A percentile compares a stretch with the other conserved stretches of the same genome.
phyloP scores from a whole-genome alignment of 805 yeast genomes.

The Wickerhamiella galacta region DNA sequence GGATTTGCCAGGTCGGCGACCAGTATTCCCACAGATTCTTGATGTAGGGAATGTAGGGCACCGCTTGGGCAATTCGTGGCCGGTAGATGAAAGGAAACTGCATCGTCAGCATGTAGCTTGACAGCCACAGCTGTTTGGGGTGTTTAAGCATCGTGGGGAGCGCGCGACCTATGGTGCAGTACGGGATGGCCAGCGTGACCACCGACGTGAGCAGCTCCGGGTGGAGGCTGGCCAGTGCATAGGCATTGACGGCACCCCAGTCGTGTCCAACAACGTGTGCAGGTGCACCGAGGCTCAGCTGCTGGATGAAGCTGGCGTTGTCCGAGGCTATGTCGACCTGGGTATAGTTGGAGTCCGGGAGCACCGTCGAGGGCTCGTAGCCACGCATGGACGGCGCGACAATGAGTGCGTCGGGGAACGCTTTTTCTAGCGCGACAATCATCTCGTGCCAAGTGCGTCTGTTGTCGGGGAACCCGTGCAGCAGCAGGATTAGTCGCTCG shows the following conservation, averaged over 20 bases:
- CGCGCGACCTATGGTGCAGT: conserved; percentile 7
- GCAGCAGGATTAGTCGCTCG: conserved; percentile 8
- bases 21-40: conserved; percentile 14
- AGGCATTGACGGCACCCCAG: conserved; percentile 18
- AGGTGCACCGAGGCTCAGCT: conserved; percentile 7
- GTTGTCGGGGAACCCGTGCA: conserved; percentile 19
- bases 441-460: conserved; percentile 11
- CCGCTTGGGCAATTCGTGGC: conserved; percentile 5
- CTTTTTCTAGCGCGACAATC: conserved; percentile 7
- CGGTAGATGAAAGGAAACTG: conserved; percentile 13
- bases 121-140: conserved; percentile 15
- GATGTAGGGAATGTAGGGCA: conserved; percentile 9
- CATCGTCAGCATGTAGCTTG: conserved; percentile 18
- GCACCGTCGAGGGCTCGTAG: conserved; percentile 14
- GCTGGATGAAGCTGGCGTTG: conserved; percentile 8
- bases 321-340: conserved; percentile 11
- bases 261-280: conserved; percentile 18
- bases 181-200: conserved; percentile 16
- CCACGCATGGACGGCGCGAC: conserved; percentile 16
- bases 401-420: conserved; percentile 10
- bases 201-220: conserved; percentile 12
- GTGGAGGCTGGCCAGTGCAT: conserved; percentile 9
- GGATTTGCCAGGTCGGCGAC: conserved; percentile 15
- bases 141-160: conserved; percentile 3
- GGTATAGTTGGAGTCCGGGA: conserved; percentile 7